Evolutionary conservation across 2,329 filamentous ascomycete genomes (phyloP).

Genomic region (Trichophyton schoenleinii): DNA sequence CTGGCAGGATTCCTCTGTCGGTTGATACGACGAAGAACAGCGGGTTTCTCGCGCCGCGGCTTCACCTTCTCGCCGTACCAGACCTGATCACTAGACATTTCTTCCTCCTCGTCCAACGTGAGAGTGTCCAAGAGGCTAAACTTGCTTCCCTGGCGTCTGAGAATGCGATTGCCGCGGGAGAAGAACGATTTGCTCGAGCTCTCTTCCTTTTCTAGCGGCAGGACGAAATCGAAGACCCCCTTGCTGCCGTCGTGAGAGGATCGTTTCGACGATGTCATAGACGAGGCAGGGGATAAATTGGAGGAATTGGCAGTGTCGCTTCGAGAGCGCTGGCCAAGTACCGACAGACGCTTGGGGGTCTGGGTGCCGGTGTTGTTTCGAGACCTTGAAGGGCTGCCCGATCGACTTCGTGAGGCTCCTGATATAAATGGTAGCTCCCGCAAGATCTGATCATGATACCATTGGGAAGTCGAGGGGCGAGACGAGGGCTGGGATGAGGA

Average conservation of each 20-base stretch:
- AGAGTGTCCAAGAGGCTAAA: conserved; percentile 30
- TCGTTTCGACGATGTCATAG: conserved; percentile 25
- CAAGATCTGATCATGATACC: conserved; percentile 12
- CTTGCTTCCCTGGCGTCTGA: conserved; percentile 37
- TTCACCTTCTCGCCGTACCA: conserved; percentile 18
- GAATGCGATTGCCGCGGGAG: conserved; percentile 34
- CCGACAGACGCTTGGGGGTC: conserved; percentile 29
- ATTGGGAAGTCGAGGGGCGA: conserved; percentile 6
- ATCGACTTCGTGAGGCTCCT: conserved; percentile 7
- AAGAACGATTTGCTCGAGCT: conserved; percentile 30
- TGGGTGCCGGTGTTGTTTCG: conserved; percentile 17
- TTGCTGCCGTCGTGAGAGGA: conserved; percentile 25
- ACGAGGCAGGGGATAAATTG: conserved; percentile 34
- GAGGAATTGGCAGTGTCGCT: conserved; percentile 37
- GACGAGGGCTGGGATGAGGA: conserved; percentile 6
- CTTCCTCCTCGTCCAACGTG: conserved; percentile 28
- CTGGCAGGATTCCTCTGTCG: conserved; percentile 23
- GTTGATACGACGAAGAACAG: conserved; percentile 24
- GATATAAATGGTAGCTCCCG: conserved; percentile 11
- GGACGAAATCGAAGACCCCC: conserved; percentile 18
- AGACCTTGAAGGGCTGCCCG: conserved; percentile 8
- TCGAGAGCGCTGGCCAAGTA: conserved; percentile 29
- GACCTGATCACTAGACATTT: conserved; percentile 21
- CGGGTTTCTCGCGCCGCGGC: conserved; percentile 12
- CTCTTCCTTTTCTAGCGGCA: conserved; percentile 23